phyloP scores from a whole-genome alignment of 139 green algal species.

The Volvox africanus region DNA sequence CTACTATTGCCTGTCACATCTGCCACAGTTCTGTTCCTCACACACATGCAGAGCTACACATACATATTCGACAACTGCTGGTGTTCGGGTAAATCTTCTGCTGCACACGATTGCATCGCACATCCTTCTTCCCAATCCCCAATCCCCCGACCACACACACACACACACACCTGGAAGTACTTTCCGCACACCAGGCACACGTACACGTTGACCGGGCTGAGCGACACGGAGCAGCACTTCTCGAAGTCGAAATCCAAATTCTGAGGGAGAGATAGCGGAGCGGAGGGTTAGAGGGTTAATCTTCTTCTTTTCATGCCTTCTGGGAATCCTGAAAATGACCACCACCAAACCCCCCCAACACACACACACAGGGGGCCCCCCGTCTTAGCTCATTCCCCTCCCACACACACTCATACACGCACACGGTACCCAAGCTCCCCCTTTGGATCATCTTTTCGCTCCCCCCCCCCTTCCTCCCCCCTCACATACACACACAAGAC shows the following conservation, averaged over 20 bases:
- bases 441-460: neutral
- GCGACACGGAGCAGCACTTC: constrained; percentile 96
- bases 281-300: neutral
- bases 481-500: neutral
- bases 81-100: no score
- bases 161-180: constrained; percentile 89
- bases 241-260: constrained; percentile 99
- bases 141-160: neutral
- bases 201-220: constrained; percentile 96
- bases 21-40: no score
- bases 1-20: no score
- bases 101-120: no score
- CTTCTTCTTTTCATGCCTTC: no score
- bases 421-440: neutral
- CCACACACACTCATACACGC: neutral
- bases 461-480: neutral
- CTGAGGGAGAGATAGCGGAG: constrained; percentile 50
- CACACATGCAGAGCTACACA: no score
- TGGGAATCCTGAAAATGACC: no score
- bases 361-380: no score
- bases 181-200: constrained; percentile 98
- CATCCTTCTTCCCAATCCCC: no score
- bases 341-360: no score
- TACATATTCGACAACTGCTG: no score
- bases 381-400: neutral